Evolutionary conservation across 768 basidiomycete species (phyloP), one percentile per base, ranked within the genome.

Genomic region (Suillus tomentosus): DNA sequence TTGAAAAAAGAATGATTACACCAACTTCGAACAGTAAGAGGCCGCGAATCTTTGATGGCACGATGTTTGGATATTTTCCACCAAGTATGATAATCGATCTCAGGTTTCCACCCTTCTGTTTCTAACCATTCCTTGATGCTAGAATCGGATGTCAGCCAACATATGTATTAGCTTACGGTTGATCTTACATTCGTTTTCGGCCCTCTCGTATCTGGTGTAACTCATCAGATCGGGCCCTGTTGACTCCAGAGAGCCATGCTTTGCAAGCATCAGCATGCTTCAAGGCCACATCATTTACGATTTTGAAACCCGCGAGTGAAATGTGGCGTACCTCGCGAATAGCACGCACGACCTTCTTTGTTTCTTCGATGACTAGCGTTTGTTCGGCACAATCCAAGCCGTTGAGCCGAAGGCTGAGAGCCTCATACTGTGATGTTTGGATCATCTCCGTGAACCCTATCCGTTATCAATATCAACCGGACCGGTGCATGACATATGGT

Each of bases 1-100:
- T 17, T 42, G 10, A 19, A 42, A 40, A 56, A 31, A 36, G 5
- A 22, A 51, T 24, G 13, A 53, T 47, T 40, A 54, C 39, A 56
- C 62, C 17, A 31, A 74, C 74, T 64, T 67, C 67, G 50, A 27
- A 66, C 66, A 31, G 75, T 69, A 22, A 74, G 48, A 50, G 61
- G 31, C 31, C 68, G 75, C 5, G 73, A 67, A 53, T 36, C 70
- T 50, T 64, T 72, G 50, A 77, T 75, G 39, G 74, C 60, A 15
- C 71, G 62, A 61, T 76, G 76, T 43, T 64, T 71, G 65, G 72
- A 67, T 19, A 75, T 70, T 27, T 72, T 76, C 27, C 73, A 71
- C 74, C 74, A 77, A 27, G 71, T 71, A 63, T 76, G 72, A 67
- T 68, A 47, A 48, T 72, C 67, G 3, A 75, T 71, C 50, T 77